Percentiles rank a stretch among this genome's conserved stretches.
phyloP scores from a whole-genome alignment of 2,329 filamentous ascomycete species.

The Hypoxylon sp. region DNA sequence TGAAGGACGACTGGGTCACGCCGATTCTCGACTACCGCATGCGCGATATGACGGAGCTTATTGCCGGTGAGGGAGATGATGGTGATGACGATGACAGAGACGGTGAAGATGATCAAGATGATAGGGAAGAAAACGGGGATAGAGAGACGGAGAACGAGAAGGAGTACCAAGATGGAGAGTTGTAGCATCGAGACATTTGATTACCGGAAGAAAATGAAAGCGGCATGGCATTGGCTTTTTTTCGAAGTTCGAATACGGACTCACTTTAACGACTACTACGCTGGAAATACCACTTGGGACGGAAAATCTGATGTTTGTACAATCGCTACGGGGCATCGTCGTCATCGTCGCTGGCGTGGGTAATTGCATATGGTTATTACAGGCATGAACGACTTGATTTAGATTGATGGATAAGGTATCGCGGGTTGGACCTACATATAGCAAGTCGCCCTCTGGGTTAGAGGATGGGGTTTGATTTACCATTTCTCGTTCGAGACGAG shows the following conservation, averaged over 20 bases:
- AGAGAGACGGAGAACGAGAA: not conserved
- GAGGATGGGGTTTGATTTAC: conserved; percentile 9
- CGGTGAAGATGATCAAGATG: conserved; percentile 1
- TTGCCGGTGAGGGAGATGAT: conserved; percentile 50
- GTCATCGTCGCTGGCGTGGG: not conserved
- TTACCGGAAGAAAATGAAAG: conserved; percentile 12
- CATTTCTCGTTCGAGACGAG: not conserved
- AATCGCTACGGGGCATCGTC: conserved; percentile 10
- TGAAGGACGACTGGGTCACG: conserved; percentile 75
- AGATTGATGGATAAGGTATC: conserved; percentile 12
- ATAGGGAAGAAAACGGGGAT: conserved; percentile 4
- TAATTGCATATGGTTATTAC: conserved; percentile 23
- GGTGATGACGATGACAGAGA: conserved; percentile 15
- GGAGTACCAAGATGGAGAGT: conserved; percentile 11
- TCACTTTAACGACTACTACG: not conserved
- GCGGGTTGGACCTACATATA: not conserved
- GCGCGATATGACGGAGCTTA: conserved; percentile 72
- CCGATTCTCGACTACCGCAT: conserved; percentile 74
- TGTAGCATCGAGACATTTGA: not conserved
- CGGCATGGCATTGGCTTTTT: conserved; percentile 14
- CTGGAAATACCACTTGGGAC: conserved; percentile 30
- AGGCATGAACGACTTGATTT: conserved; percentile 4
- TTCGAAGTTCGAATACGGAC: conserved; percentile 12
- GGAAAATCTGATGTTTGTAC: conserved; percentile 8
- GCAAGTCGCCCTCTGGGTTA: conserved; percentile 6